Base-by-base conservation (phyloP, 2,329 filamentous ascomycete species). In the Fusarium annulatum region DNA sequence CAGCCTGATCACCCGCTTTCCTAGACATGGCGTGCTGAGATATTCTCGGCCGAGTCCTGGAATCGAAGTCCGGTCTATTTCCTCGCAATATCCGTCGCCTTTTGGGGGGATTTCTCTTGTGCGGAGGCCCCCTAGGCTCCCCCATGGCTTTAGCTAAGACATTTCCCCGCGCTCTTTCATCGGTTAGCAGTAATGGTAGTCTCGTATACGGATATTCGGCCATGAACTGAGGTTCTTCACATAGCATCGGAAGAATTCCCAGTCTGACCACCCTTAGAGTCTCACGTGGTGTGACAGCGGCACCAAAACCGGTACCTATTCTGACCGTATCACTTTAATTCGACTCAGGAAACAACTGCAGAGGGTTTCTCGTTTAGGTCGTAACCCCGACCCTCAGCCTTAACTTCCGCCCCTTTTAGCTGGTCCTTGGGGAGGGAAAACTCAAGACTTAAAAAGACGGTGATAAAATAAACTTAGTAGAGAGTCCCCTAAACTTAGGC, bases 11-110 rank as follows among this genome's bases (percentile, higher is more conserved):
- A 41, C 36, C 62, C 26, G 48, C 42, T 56, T 33, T 33, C 28
- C 53, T n/a, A 49, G n/a, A 42, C 30, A 45, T 46, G 45, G 46
- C 46, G 38, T 55, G 52, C 51, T 60, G 16, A 36, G 43, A 57
- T 26, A 18, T 28, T 74, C 60, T 74, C 72, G 72, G 72, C 72
- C 72, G 72, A 74, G 49, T 48, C 52, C 28, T 19, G 33, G 34
- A 39, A 36, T 51, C 34, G 38, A 60, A 28, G 12, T 48, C 65
- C 69, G 56, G 16, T 15, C 33, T 58, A 69, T 73, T 71, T 45
- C 69, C 66, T 61, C 69, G 21, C 60, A 42, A 69, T 69, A 60
- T 62, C 71, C 64, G 59, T 36, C 46, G 56, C n/a, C 34, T 48
- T 48, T 42, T 42, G 43, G 67, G 67, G 67, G 59, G n/a, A 23